Evolutionary conservation across 495 filamentous ascomycete species (phyloP), one percentile per base, ranked within the genome.

Genomic region (Talaromyces thailandensis): DNA sequence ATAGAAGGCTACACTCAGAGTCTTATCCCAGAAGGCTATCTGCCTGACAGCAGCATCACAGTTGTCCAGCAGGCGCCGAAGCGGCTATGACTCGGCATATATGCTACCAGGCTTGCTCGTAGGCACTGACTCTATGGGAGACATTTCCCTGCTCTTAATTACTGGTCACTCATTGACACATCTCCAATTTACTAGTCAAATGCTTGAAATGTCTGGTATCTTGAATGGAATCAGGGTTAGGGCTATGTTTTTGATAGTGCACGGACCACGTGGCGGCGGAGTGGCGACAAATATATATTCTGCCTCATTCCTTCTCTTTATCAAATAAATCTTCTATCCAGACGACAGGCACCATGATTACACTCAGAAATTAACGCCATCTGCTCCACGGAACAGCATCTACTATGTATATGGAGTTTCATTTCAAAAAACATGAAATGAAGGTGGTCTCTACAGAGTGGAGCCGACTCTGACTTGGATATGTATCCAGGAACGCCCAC

Each of bases 11-110:
- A 63, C 56, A 32, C 61, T 43, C 11, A 66, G n/a, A 61, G 23
- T 26, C 64, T 66, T 43, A 21, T 66, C 58, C 62, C 26, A 8
- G 61, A 62, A 23, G 64, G 64, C 26, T 32, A 50, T 29, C 26
- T 65, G 58, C 9, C 25, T 8, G 51, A 29, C 16, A 56, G 52
- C 51, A 48, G 11, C 16, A 57, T 31, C 55, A 16, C 31, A 21
- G 55, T 57, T 4, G 1, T 57, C 23, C 55, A 57, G 21, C 31
- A 43, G 14, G 32, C 35, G 6, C 57, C 35, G 23, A 45, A 21
- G 21, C 31, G 31, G 37, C 57, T 59, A 29, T 40, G 21, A 59
- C 4, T n/a, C 55, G 4, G 51, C 21, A 56, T 3, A 12, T 9
- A 9, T 21, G 16, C 12, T 57, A 48, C 21, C n/a, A 48, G 14